Evolutionary conservation across 495 filamentous ascomycete genomes (phyloP).

Genomic region (Tricharina praecox): DNA sequence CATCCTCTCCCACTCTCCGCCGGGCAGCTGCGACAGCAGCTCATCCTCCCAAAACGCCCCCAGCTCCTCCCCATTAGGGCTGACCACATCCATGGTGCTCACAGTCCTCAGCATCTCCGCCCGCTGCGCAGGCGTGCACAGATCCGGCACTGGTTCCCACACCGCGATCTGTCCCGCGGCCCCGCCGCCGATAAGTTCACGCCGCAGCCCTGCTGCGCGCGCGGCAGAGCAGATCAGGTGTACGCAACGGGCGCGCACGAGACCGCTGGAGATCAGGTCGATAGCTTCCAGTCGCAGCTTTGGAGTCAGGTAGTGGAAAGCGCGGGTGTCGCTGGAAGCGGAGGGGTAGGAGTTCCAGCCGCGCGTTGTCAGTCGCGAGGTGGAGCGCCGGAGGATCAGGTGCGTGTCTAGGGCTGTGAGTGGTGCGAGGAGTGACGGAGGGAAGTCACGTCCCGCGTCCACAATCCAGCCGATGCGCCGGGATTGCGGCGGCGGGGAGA

Average conservation of each 20-base stretch:
- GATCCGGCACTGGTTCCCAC: conserved; percentile 90
- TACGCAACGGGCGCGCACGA: conserved; percentile 57
- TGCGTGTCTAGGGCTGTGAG: conserved; percentile 59
- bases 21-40: conserved; percentile 20
- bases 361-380: conserved; percentile 58
- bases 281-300: conserved; percentile 58
- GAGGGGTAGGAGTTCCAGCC: conserved; percentile 92
- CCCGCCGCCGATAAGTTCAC: conserved; percentile 19
- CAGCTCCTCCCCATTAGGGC: conserved; percentile 76
- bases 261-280: conserved; percentile 37
- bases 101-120: conserved; percentile 15
- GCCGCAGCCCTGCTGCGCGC: conserved; percentile 32
- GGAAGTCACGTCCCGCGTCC: conserved; percentile 78
- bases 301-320: conserved; percentile 74
- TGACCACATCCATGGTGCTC: conserved; percentile 57
- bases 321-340: conserved; percentile 35
- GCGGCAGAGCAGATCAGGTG: conserved; percentile 73
- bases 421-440: conserved; percentile 39
- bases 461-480: conserved; percentile 69
- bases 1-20: no score
- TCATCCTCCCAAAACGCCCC: conserved; percentile 38
- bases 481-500: conserved; percentile 47
- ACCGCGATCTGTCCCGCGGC: conserved; percentile 42
- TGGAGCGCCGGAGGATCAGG: conserved; percentile 47
- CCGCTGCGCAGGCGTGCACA: conserved; percentile 46